Base-by-base conservation (phyloP, 306 rosid species). In the Malus fusca region DNA sequence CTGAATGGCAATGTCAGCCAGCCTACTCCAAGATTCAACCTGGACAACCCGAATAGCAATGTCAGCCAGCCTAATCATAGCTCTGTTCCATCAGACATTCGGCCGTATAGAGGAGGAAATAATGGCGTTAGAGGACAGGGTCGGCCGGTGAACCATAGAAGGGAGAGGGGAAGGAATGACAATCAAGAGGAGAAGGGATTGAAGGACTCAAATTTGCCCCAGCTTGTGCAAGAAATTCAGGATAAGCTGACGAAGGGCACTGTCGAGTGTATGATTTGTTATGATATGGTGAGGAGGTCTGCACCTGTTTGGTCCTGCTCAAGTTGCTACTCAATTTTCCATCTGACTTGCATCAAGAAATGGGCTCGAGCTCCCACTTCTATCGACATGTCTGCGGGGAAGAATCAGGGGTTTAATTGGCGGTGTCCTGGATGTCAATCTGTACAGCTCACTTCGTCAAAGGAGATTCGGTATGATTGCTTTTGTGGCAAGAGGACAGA, bases 391-490 rank as follows among this genome's bases (percentile, higher is more conserved):
- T 82, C 87, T 5, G 88, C 88, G 0, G 98, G 87, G 84, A 93
- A 88, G 84, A 87, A 84, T 81, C 96, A 87, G 60, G 98, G 97
- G 19, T 58, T 87, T 77, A 93, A 93, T 82, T 93, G 98, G 98
- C 91, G 98, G 78, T 93, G 98, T 77, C 98, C 98, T 42, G 98
- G 98, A 79, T 93, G 98, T 82, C 98, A 93, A 67, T 90, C 85
- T 53, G 98, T 91, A 75, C 89, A 91, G 82, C 96, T 86, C 59
- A 88, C 82, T 2, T 83, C 90, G 0, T 88, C 88, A 0, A 88
- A 82, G 89, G 98, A 93, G 88, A 90, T 93, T 80, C 84, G 76
- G n/a, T 93, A 93, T 73, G 66, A 82, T 71, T 93, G 98, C 80
- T 93, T 93, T 73, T 91, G 98, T 77, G 89, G 97, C 26, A 91